Percentiles rank a stretch among this genome's conserved stretches.
These are phyloP conservation scores for Leccinum subtestaceum DNA, from an alignment of 768 basidiomycete genomes.

Conservation along the genomic window DNA sequence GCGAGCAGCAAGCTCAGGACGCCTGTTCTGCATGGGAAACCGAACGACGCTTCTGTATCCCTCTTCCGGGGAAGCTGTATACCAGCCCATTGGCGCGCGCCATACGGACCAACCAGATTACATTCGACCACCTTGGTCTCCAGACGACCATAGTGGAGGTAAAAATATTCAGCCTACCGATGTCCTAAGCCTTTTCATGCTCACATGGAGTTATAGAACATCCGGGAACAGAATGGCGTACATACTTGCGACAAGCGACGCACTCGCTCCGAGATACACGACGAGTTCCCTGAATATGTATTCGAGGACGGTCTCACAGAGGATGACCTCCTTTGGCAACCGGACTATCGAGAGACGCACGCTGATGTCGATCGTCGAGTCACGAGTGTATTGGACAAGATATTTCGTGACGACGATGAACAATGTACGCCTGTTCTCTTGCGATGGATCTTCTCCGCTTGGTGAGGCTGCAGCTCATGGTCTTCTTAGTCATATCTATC, in stretches of 20 bases:
- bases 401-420: slow-evolving; percentile 44
- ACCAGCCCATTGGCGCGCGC: slow-evolving; percentile 1
- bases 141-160: slow-evolving; percentile 46
- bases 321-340: slow-evolving; percentile 55
- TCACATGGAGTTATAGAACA: slow-evolving; percentile 41
- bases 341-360: slow-evolving; percentile 6
- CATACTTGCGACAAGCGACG: slow-evolving; percentile 70
- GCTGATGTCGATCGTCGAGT: neutral
- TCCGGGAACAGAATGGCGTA: slow-evolving; percentile 58
- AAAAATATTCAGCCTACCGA: neutral
- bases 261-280: slow-evolving; percentile 40
- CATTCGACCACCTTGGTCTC: slow-evolving; percentile 22
- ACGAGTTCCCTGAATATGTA: slow-evolving; percentile 41
- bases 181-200: neutral
- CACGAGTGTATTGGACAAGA: slow-evolving; percentile 45
- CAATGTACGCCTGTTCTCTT: slow-evolving; percentile 37
- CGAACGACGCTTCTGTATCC: neutral
- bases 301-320: slow-evolving; percentile 60
- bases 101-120: slow-evolving; percentile 5
- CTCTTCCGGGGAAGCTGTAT: slow-evolving; percentile 1
- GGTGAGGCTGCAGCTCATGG: neutral
- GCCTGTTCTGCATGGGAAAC: slow-evolving; percentile 3
- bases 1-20: slow-evolving; percentile 49
- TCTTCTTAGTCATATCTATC: slow-evolving; percentile 55
- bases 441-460: neutral